These are phyloP conservation scores for Puccinia polysora DNA, from an alignment of 1,284 basidiomycete species.

Conservation along the genomic window DNA sequence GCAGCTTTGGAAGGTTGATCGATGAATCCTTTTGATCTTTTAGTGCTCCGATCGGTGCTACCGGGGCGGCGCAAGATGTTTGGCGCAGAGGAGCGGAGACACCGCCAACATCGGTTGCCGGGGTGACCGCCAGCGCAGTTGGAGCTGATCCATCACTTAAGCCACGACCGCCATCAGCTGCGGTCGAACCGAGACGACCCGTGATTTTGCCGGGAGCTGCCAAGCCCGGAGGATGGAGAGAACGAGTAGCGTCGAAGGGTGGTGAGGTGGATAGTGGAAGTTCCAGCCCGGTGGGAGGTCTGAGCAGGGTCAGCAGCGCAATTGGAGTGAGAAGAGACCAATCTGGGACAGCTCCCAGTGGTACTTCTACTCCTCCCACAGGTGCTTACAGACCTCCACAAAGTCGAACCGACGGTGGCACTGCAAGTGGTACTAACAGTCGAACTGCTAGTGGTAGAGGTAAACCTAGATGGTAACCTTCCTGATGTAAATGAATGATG, in stretches of 20 bases:
- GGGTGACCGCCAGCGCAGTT: no score
- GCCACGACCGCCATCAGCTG: background rate
- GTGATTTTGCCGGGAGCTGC: conserved; percentile 12
- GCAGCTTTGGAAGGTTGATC: background rate
- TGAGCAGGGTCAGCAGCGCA: conserved; percentile 27
- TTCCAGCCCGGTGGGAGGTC: conserved; percentile 37
- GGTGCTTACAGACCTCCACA: conserved; percentile 27
- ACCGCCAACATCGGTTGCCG: background rate
- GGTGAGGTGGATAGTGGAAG: conserved; percentile 17
- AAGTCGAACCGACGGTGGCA: conserved; percentile 1
- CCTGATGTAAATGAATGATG: no score
- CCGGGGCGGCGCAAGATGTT: no score
- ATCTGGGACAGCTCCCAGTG: background rate
- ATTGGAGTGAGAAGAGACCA: conserved; percentile 2
- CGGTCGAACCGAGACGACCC: background rate
- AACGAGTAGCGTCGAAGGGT: conserved; percentile 3
- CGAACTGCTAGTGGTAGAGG: conserved; percentile 30
- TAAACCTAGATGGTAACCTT: conserved; percentile 15
- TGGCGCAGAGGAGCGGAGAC: conserved; percentile 1
- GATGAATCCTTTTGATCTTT: background rate
- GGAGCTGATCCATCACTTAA: no score
- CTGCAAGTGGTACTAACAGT: background rate
- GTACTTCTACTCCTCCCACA: background rate
- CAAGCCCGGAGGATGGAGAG: conserved; percentile 39
- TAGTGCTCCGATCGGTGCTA: background rate